Percentiles rank a stretch among this genome's conserved stretches.
These are phyloP conservation scores for Hymenoscyphus fraxineus DNA, from an alignment of 2,329 filamentous ascomycete species.

Conservation along the genomic window DNA sequence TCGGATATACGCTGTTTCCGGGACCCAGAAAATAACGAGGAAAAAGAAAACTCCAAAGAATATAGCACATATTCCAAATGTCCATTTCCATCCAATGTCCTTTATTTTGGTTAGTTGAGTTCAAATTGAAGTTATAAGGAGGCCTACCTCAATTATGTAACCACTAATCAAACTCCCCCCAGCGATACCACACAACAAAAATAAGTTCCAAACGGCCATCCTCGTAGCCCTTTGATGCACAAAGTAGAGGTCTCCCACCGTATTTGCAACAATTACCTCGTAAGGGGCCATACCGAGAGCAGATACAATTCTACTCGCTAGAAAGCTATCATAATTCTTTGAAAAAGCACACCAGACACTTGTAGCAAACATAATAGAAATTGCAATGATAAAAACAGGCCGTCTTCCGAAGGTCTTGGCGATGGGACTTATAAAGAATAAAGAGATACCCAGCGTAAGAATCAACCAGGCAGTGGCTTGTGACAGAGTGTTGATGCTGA, in stretches of 20 bases:
- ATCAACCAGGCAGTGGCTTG: constrained; percentile 48
- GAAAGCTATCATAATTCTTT: constrained; percentile 42
- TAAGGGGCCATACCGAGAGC: constrained; percentile 49
- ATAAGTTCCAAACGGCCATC: constrained; percentile 39
- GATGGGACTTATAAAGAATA: constrained; percentile 49
- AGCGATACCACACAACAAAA: constrained; percentile 39
- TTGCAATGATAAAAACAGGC: constrained; percentile 47
- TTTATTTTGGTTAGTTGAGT: constrained; percentile 15
- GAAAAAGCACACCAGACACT: constrained; percentile 46
- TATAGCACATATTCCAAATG: constrained; percentile 40
- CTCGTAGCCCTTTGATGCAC: constrained; percentile 42
- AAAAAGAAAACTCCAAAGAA: constrained; percentile 24
- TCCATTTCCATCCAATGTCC: constrained; percentile 40
- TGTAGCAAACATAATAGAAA: constrained; percentile 44
- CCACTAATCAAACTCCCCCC: constrained; percentile 38
- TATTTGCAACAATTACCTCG: constrained; percentile 51
- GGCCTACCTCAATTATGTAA: constrained; percentile 36
- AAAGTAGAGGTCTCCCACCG: constrained; percentile 43
- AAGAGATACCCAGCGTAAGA: constrained; percentile 44
- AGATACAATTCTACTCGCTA: constrained; percentile 44
- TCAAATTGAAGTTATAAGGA: background rate
- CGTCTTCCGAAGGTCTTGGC: constrained; percentile 49
- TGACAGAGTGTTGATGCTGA: constrained; percentile 42
- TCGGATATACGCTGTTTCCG: constrained; percentile 33
- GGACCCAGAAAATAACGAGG: constrained; percentile 23